Evolutionary conservation across 108 stramenopile species (phyloP).

Genomic region (Discostella stelligeroides): DNA sequence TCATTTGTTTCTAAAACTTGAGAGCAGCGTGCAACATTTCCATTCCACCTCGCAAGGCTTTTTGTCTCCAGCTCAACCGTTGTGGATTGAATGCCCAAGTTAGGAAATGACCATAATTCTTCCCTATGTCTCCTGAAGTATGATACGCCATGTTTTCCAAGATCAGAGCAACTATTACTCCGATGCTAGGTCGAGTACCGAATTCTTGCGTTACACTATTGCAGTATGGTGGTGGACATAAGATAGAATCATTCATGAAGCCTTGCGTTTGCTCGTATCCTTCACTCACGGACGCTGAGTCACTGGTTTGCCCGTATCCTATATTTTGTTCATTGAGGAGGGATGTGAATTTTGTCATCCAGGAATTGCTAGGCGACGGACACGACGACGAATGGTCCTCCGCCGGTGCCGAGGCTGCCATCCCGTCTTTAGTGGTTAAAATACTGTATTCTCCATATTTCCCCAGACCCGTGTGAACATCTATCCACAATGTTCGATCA

Average conservation of each 20-base stretch:
- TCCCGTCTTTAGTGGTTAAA: constrained; percentile 8
- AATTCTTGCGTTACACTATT: constrained; percentile 70
- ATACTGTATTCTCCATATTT: constrained; percentile 60
- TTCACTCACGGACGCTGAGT: constrained; percentile 29
- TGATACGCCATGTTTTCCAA: constrained; percentile 75
- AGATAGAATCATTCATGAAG: constrained; percentile 30
- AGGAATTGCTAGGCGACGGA: too few species aligned
- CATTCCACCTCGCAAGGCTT: constrained; percentile 27
- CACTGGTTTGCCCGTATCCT: constrained; percentile 17
- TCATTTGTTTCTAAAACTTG: constrained; percentile 14
- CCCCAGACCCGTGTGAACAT: constrained; percentile 87
- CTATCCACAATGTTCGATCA: constrained; percentile 62
- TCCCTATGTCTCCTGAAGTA: not conserved
- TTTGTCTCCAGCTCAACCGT: constrained; percentile 38
- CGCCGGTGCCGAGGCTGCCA: constrained; percentile 14
- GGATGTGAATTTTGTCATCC: constrained; percentile 5
- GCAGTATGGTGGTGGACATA: constrained; percentile 36
- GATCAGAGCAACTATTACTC: constrained; percentile 65
- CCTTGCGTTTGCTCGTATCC: constrained; percentile 60
- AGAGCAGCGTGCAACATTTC: constrained; percentile 24
- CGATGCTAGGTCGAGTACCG: constrained; percentile 65
- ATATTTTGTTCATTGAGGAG: constrained; percentile 5
- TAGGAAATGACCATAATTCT: constrained; percentile 14
- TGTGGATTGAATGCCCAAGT: constrained; percentile 47
- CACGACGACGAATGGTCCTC: constrained; percentile 4